Percentiles rank a stretch among this genome's conserved stretches.
Evolutionary conservation across 2,329 filamentous ascomycete genomes (phyloP).

Genomic region (Exophiala sp.): DNA sequence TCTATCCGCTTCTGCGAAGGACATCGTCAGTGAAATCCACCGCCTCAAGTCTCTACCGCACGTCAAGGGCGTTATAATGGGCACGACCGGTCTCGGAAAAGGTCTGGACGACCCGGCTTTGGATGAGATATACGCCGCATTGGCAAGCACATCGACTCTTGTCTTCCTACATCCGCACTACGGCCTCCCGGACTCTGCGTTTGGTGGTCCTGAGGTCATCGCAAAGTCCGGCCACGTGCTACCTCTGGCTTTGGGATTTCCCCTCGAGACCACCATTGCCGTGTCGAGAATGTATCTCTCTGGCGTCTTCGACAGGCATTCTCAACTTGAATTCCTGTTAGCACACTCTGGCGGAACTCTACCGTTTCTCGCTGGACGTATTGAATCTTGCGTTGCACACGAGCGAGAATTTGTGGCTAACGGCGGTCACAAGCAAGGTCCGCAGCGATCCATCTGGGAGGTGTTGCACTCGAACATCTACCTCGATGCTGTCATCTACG

Average conservation of each 20-base stretch:
- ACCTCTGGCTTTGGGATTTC: constrained; percentile 80
- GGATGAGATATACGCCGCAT: constrained; percentile 66
- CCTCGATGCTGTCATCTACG: constrained; percentile 66
- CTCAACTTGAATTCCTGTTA: constrained; percentile 67
- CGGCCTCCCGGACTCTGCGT: constrained; percentile 75
- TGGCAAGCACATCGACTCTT: constrained; percentile 62
- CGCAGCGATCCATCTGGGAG: constrained; percentile 60
- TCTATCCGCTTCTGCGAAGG: constrained; percentile 62
- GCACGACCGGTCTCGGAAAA: constrained; percentile 73
- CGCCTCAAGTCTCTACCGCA: constrained; percentile 60
- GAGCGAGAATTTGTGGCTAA: constrained; percentile 69
- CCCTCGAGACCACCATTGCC: constrained; percentile 88
- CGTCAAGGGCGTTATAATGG: constrained; percentile 82
- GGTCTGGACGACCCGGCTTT: constrained; percentile 76
- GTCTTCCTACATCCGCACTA: constrained; percentile 92
- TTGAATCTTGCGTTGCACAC: constrained; percentile 82
- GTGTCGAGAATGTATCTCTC: constrained; percentile 83
- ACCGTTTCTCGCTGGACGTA: constrained; percentile 81
- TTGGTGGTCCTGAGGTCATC: constrained; percentile 67
- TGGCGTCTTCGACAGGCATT: constrained; percentile 76
- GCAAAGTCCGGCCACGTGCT: constrained; percentile 82
- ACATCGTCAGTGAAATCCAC: constrained; percentile 63
- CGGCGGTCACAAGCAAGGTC: constrained; percentile 59
- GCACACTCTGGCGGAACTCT: constrained; percentile 87
- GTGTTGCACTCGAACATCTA: constrained; percentile 73